A percentile compares a stretch with the other conserved stretches of the same genome.
Evolutionary conservation across 148 eudicot genomes (phyloP).

Genomic region (Fagopyrum homotropicum): DNA sequence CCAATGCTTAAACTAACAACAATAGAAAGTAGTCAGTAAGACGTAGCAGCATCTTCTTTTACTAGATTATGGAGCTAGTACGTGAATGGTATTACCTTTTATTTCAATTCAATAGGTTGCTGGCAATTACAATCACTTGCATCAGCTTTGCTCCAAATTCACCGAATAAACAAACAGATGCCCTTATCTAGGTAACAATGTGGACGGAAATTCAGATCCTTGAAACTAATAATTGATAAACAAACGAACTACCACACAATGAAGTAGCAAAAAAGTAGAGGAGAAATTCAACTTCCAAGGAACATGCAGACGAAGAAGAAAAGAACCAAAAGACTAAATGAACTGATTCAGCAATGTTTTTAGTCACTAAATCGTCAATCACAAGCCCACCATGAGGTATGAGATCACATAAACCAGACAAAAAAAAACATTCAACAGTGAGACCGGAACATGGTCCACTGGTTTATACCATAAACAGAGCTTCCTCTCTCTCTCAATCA

Average conservation of each 20-base stretch:
- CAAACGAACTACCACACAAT: background rate
- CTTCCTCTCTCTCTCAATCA: slow-evolving; percentile 6
- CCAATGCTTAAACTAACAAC: background rate
- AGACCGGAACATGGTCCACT: slow-evolving; percentile 7
- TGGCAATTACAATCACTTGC: slow-evolving; percentile 14
- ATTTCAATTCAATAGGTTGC: background rate
- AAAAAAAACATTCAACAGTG: slow-evolving; percentile 4
- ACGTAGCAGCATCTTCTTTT: background rate
- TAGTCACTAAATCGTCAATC: background rate
- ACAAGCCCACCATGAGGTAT: background rate
- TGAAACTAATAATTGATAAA: background rate
- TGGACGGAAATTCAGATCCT: background rate
- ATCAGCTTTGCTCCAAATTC: slow-evolving; percentile 8
- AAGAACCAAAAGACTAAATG: background rate
- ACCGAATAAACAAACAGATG: background rate
- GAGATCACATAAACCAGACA: slow-evolving; percentile 8
- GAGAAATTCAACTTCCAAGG: background rate
- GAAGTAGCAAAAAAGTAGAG: background rate
- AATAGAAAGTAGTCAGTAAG: background rate
- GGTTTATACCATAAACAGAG: background rate
- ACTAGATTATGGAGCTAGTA: background rate
- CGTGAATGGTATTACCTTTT: background rate
- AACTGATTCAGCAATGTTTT: background rate
- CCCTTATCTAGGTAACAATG: background rate
- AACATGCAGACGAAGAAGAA: background rate